These are phyloP conservation scores for Saksenaea vasiformis DNA, from an alignment of 371 early-diverging fungal species.

Conservation along the genomic window DNA sequence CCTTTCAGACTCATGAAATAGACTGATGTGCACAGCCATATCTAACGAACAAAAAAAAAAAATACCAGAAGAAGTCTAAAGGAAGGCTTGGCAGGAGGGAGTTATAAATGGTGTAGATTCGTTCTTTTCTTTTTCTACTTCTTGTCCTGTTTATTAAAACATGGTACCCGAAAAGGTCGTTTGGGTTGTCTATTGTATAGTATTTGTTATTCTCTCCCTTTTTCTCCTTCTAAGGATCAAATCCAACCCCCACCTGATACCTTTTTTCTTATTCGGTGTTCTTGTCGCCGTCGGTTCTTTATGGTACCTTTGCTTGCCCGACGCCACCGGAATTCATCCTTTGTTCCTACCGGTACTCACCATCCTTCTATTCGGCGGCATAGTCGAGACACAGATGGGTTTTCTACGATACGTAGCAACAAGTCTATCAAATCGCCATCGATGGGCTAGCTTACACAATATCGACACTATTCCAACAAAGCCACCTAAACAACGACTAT, in stretches of 20 bases:
- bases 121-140: too few species aligned
- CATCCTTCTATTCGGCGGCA: constrained; percentile 26
- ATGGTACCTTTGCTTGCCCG: constrained; percentile 12
- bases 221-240: constrained; percentile 20
- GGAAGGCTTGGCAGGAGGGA: too few species aligned
- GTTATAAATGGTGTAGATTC: too few species aligned
- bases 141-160: not conserved
- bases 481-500: not conserved
- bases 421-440: constrained; percentile 17
- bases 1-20: too few species aligned
- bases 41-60: too few species aligned
- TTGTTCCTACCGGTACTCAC: constrained; percentile 29
- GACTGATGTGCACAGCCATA: too few species aligned
- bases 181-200: constrained; percentile 35
- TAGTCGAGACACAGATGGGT: constrained; percentile 26
- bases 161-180: constrained; percentile 20
- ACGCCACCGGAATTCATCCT: constrained; percentile 19
- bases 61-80: too few species aligned
- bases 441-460: constrained; percentile 23
- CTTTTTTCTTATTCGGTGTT: constrained; percentile 21
- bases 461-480: not conserved
- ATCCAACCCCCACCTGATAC: constrained; percentile 27
- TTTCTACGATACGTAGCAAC: constrained; percentile 22
- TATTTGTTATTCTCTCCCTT: constrained; percentile 20
- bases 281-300: constrained; percentile 11